These are phyloP conservation scores for Hymenoscyphus salicellus DNA, from an alignment of 2,329 filamentous ascomycete genomes.

Conservation along the genomic window DNA sequence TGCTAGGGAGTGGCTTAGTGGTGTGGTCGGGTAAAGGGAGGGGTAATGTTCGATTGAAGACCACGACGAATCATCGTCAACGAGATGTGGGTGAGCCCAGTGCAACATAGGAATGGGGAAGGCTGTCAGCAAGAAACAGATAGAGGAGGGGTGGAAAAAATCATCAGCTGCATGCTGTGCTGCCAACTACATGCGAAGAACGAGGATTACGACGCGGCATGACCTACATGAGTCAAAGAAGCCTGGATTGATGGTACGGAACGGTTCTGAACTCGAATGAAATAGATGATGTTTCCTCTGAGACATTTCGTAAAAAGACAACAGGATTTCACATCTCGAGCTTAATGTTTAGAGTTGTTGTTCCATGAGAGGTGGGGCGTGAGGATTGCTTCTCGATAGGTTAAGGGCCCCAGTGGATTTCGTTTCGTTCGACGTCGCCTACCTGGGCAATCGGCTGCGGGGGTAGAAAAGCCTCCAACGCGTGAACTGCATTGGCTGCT, in stretches of 20 bases:
- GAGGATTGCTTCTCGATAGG: background rate
- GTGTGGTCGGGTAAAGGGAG: background rate
- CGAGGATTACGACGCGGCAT: constrained; percentile 1
- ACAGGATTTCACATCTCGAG: background rate
- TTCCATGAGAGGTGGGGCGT: background rate
- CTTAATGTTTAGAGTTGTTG: background rate
- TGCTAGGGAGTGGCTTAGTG: background rate
- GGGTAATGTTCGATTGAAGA: background rate
- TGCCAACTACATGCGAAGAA: background rate
- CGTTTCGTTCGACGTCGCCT: too few relatives aligned
- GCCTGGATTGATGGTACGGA: background rate
- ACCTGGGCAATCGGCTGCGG: background rate
- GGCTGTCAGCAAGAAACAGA: background rate
- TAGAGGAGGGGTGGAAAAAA: background rate
- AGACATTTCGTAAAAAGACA: background rate
- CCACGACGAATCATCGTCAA: background rate
- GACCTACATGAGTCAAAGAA: background rate
- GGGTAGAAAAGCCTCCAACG: background rate
- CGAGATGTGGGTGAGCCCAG: background rate
- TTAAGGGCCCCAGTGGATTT: background rate
- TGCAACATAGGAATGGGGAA: background rate
- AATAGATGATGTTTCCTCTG: background rate
- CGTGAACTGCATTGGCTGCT: background rate
- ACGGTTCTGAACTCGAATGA: background rate
- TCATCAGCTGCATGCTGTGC: constrained; percentile 3